Evolutionary conservation across 2,329 filamentous ascomycete genomes (phyloP).

Genomic region (Drechslerella dactyloides): DNA sequence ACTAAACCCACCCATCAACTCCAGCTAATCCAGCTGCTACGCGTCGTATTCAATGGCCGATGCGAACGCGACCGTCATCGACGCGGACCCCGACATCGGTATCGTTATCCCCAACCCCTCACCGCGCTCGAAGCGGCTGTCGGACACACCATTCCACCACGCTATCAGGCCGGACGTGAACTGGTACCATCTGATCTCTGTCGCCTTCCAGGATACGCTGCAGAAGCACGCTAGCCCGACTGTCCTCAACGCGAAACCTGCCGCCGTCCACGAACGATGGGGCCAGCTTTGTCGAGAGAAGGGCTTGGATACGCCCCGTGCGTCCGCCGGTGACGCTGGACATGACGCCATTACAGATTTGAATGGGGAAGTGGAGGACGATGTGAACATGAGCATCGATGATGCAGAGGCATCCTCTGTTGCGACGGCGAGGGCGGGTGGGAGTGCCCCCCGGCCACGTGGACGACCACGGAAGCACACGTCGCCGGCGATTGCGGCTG

Average conservation of each 20-base stretch:
- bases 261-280: slow-evolving; percentile 9
- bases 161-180: neutral
- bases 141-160: slow-evolving; percentile 23
- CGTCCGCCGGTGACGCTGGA: neutral
- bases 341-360: neutral
- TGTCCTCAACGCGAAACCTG: slow-evolving; percentile 7
- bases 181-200: slow-evolving; percentile 46
- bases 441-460: neutral
- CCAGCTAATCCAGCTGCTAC: neutral
- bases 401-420: neutral
- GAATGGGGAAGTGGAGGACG: neutral
- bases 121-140: slow-evolving; percentile 11
- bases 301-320: neutral
- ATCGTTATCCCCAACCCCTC: slow-evolving; percentile 38
- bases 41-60: neutral
- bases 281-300: slow-evolving; percentile 15
- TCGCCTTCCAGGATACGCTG: slow-evolving; percentile 35
- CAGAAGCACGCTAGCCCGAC: slow-evolving; percentile 24
- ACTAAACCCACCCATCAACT: too few relatives aligned
- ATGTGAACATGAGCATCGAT: neutral
- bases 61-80: slow-evolving; percentile 4
- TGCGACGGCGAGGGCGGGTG: neutral
- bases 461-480: slow-evolving; percentile 8
- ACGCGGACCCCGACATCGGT: neutral
- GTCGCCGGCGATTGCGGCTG: slow-evolving; percentile 23